Conservation (phyloP, 345 rosid genomes). For the Citrus inodora region DNA sequence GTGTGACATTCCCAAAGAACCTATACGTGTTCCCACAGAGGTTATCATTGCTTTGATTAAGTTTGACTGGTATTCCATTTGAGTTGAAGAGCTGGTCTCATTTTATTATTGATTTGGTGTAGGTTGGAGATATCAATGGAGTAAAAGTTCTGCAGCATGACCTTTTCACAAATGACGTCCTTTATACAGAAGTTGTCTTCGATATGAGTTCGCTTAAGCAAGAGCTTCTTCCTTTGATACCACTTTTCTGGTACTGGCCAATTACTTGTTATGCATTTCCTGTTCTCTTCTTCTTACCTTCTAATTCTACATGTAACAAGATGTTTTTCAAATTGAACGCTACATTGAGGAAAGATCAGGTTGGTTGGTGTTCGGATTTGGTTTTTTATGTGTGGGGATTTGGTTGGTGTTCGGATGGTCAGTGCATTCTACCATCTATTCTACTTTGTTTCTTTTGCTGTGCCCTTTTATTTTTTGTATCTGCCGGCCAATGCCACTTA, state of each 20-base stretch:
- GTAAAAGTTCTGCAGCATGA: constrained; percentile 87
- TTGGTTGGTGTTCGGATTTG: neutral
- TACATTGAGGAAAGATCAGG: neutral
- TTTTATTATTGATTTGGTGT: constrained; percentile 12
- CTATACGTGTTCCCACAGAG: constrained; percentile 72
- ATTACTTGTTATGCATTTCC: constrained; percentile 8
- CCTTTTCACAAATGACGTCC: constrained; percentile 93
- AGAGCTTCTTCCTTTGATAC: constrained; percentile 87
- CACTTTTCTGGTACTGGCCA: constrained; percentile 74
- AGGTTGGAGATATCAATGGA: constrained; percentile 85
- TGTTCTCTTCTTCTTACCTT: neutral
- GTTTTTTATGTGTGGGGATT: neutral
- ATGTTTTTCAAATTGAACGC: neutral
- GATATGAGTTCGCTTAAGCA: constrained; percentile 79
- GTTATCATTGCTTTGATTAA: constrained; percentile 31
- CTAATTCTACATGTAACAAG: neutral
- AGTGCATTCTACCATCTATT: neutral
- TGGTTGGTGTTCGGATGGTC: neutral
- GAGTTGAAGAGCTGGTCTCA: neutral
- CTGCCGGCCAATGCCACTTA: neutral
- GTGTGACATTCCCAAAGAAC: constrained; percentile 84
- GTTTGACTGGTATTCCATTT: neutral
- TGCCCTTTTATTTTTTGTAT: neutral
- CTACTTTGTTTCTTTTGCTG: neutral
- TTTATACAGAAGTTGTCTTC: constrained; percentile 85